phyloP scores from a whole-genome alignment of 805 yeast species.

The Grigorovia transvaalensis region DNA sequence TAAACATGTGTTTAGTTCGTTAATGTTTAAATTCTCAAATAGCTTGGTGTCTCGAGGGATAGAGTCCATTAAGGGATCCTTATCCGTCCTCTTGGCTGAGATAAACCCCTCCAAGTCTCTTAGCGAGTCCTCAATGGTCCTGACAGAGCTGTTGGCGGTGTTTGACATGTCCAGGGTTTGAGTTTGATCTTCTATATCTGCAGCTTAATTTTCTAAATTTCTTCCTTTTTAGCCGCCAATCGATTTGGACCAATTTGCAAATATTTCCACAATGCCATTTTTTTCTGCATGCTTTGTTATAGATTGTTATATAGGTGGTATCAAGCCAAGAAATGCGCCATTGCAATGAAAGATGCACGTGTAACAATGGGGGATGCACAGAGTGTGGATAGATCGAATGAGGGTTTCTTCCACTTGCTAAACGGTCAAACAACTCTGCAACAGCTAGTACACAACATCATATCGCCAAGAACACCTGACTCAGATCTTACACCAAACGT shows the following conservation, averaged over 20 bases:
- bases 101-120: conserved; percentile 13
- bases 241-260: not conserved
- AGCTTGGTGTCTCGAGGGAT: not conserved
- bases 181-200: too few relatives aligned
- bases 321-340: too few relatives aligned
- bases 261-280: not conserved
- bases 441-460: too few relatives aligned
- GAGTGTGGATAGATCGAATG: too few relatives aligned
- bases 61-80: not conserved
- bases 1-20: not conserved
- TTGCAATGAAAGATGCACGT: too few relatives aligned
- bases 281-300: too few relatives aligned
- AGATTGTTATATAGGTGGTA: too few relatives aligned
- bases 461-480: too few relatives aligned
- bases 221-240: not conserved
- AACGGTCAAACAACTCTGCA: too few relatives aligned
- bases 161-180: not conserved
- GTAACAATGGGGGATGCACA: too few relatives aligned
- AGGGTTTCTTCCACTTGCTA: too few relatives aligned
- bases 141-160: not conserved
- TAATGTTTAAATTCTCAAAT: not conserved
- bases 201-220: not conserved
- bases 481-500: too few relatives aligned
- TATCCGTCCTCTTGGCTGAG: not conserved
- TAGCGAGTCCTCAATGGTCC: conserved; percentile 10